phyloP scores from a whole-genome alignment of 352 stramenopile genomes.

The Globisporangium perplexum region DNA sequence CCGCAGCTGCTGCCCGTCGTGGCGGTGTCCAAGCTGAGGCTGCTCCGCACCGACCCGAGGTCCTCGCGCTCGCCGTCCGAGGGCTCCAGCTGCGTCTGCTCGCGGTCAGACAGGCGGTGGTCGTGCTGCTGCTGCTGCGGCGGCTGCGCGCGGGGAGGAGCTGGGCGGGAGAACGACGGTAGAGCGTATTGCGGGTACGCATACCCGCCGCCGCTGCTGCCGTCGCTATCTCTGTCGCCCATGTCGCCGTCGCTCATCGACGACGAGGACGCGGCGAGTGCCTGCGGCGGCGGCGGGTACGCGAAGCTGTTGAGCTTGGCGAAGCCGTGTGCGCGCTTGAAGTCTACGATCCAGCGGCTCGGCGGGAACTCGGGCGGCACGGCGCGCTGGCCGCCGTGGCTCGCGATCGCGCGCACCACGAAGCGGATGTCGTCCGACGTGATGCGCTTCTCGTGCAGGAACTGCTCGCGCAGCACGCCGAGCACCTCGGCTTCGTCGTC shows the following conservation, averaged over 20 bases:
- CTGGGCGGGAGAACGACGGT: slow-evolving; percentile 7
- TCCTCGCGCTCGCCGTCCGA: slow-evolving; percentile 17
- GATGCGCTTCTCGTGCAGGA: slow-evolving; percentile 29
- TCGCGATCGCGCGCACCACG: slow-evolving; percentile 37
- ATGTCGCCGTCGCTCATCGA: slow-evolving; percentile 14
- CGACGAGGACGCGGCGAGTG: not conserved
- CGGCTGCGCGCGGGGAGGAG: not conserved
- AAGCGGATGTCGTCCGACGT: slow-evolving; percentile 47
- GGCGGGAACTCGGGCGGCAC: slow-evolving; percentile 43
- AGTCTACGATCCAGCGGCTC: slow-evolving; percentile 38
- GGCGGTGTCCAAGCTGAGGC: slow-evolving; percentile 13
- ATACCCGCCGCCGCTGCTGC: slow-evolving; percentile 9
- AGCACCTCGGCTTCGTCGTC: slow-evolving; percentile 34
- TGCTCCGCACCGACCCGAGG: slow-evolving; percentile 11
- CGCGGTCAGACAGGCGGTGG: not conserved
- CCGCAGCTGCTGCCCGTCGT: slow-evolving; percentile 18
- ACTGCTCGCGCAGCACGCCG: slow-evolving; percentile 31
- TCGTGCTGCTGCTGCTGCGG: slow-evolving; percentile 13
- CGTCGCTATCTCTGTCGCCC: slow-evolving; percentile 21
- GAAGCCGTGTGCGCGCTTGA: slow-evolving; percentile 47
- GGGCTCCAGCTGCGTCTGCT: slow-evolving; percentile 1
- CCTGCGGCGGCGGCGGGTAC: slow-evolving; percentile 11
- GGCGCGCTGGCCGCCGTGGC: slow-evolving; percentile 19
- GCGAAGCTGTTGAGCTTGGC: slow-evolving; percentile 21
- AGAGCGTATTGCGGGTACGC: slow-evolving; percentile 18